phyloP scores from a whole-genome alignment of 139 green algal genomes.

The Tetraselmis chui region DNA sequence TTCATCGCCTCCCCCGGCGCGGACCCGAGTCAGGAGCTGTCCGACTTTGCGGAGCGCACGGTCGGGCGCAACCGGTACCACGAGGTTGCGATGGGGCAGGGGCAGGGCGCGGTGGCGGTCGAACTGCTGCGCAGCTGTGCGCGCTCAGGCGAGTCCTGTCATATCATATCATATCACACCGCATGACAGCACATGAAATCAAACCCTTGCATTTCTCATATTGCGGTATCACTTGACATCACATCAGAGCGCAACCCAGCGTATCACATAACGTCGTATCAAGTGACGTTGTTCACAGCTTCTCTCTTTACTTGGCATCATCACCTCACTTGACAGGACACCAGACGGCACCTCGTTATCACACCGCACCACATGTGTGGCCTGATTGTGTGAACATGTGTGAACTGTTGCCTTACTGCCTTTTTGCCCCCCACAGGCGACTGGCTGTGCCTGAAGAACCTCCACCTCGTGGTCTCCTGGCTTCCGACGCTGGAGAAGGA shows the following conservation, averaged over 20 bases:
- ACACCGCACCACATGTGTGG: too few relatives aligned
- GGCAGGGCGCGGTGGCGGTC: conserved; percentile 61
- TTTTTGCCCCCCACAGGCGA: too few relatives aligned
- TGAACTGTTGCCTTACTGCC: too few relatives aligned
- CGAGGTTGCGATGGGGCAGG: conserved; percentile 80
- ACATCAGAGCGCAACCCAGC: too few relatives aligned
- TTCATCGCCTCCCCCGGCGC: conserved; percentile 67
- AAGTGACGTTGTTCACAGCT: too few relatives aligned
- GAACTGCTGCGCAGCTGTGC: conserved; percentile 61
- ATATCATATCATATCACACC: too few relatives aligned
- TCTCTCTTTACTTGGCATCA: too few relatives aligned
- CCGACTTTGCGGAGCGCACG: conserved; percentile 42
- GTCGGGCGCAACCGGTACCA: conserved; percentile 33
- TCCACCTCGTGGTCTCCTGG: conserved; percentile 70
- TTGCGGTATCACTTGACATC: background rate
- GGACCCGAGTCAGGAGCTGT: conserved; percentile 70
- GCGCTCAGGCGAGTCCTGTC: conserved; percentile 25
- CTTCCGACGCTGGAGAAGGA: conserved; percentile 70
- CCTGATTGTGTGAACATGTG: too few relatives aligned
- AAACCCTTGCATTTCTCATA: background rate
- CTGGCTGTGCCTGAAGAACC: conserved; percentile 82
- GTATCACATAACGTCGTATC: too few relatives aligned
- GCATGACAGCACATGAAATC: background rate
- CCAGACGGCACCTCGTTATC: too few relatives aligned
- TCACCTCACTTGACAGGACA: too few relatives aligned